Percentiles rank a stretch among this genome's conserved stretches.
Evolutionary conservation across 169 alveolate genomes (phyloP).

Genomic region (Plasmodium gonderi): DNA sequence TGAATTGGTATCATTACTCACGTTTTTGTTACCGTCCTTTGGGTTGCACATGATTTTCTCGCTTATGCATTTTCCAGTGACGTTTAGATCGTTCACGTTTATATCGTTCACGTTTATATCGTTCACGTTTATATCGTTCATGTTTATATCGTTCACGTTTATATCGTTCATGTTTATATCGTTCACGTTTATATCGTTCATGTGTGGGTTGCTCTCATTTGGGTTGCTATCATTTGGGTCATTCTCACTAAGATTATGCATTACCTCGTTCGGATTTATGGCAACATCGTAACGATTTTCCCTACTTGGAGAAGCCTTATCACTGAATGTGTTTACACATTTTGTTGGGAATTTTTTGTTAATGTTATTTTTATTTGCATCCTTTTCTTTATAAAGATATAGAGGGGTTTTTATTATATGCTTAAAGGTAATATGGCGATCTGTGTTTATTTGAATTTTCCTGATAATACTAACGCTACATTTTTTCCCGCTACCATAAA

Average conservation of each 20-base stretch:
- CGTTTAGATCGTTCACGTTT: no score
- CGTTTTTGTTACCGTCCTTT: neutral
- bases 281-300: neutral
- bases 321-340: neutral
- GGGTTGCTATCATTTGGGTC: neutral
- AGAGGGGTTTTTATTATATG: conserved; percentile 64
- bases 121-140: neutral
- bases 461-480: conserved; percentile 74
- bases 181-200: neutral
- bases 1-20: neutral
- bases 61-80: no score
- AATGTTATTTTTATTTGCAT: conserved; percentile 14
- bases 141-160: neutral
- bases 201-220: neutral
- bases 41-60: no score
- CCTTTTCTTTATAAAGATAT: conserved; percentile 55
- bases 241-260: neutral
- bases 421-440: conserved; percentile 64
- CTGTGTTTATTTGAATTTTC: conserved; percentile 68
- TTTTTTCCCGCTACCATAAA: conserved; percentile 70
- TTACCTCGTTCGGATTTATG: neutral
- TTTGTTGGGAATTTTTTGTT: neutral
- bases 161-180: neutral
- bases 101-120: no score
- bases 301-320: neutral